Evolutionary conservation across 495 filamentous ascomycete species (phyloP), one percentile per base, ranked within the genome.

Genomic region (Neurospora sp.): DNA sequence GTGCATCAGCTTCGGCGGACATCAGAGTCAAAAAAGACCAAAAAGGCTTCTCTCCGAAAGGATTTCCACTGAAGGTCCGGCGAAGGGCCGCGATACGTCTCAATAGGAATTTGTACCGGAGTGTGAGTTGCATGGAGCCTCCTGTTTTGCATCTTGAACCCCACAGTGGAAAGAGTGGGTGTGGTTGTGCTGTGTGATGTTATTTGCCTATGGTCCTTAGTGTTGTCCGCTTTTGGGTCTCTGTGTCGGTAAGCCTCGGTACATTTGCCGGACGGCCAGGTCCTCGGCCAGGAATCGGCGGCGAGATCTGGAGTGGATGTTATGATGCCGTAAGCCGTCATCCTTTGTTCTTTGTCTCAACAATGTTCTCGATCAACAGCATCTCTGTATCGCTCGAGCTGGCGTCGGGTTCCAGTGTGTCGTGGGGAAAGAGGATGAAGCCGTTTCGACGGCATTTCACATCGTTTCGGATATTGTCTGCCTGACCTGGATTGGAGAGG

Each of bases 171-270:
- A 40, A 14, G 40, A 40, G 40, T 40, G 53, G 53, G 53, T 16
- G 27, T 61, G 27, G 14, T 22, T 39, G 20, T 69, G 16, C 35
- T 18, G 35, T 40, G 16, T 27, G 68, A 38, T 44, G 68, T 61
- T 35, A 65, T 35, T 65, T 65, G 53, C 53, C 53, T 38, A 69
- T 69, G n/a, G n/a, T 44, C 35, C 68, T 3, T 69, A 42, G 68
- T 69, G 37, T n/a, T 38, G 68, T 69, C 68, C 40, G 35, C 35
- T 69, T 69, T 74, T 70, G 72, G 61, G 14, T 69, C 74, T 72
- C 70, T 41, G 45, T 41, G 69, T 61, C 42, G 68, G 73, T 73
- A 72, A 76, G 71, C 77, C 77, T 78, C 77, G 77, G 77, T 72
- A 73, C 69, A 74, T 75, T 70, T 72, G 27, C 77, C 74, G 74